phyloP scores from a whole-genome alignment of 768 basidiomycete species.

The Trametes elegans region DNA sequence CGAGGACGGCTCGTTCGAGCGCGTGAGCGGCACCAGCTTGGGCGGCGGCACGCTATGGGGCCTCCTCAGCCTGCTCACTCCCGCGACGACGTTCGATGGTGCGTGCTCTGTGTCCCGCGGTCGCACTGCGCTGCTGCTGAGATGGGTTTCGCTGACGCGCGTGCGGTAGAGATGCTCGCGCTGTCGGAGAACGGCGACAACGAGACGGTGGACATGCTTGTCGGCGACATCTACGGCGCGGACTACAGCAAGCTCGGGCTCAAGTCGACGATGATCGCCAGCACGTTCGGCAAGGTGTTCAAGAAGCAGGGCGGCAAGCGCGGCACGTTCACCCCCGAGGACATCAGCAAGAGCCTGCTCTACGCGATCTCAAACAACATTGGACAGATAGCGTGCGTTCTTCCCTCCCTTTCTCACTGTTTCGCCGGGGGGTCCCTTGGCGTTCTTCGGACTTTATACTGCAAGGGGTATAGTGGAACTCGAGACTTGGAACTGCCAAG shows the following conservation, averaged over 20 bases:
- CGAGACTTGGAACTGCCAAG: too few species aligned
- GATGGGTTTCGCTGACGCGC: slow-evolving; percentile 6
- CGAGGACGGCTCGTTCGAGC: slow-evolving; percentile 92
- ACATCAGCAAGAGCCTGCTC: slow-evolving; percentile 90
- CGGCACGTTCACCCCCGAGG: slow-evolving; percentile 80
- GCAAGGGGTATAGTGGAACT: too few species aligned
- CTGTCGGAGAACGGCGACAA: slow-evolving; percentile 95
- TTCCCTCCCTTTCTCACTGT: background rate
- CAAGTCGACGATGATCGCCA: slow-evolving; percentile 97
- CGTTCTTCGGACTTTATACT: background rate
- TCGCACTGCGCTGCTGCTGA: too few species aligned
- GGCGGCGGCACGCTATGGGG: slow-evolving; percentile 99
- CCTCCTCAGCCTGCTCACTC: slow-evolving; percentile 89
- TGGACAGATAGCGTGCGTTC: slow-evolving; percentile 96
- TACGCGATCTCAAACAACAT: slow-evolving; percentile 99
- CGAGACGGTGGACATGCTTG: slow-evolving; percentile 93
- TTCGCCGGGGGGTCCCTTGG: slow-evolving; percentile 4
- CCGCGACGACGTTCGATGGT: slow-evolving; percentile 96
- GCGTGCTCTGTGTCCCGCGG: slow-evolving; percentile 33
- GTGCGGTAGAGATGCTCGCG: slow-evolving; percentile 82
- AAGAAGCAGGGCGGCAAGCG: slow-evolving; percentile 83
- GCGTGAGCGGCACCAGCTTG: slow-evolving; percentile 94
- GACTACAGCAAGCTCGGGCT: slow-evolving; percentile 94
- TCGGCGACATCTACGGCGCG: slow-evolving; percentile 98
- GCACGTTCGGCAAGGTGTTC: slow-evolving; percentile 98